phyloP scores from a whole-genome alignment of 2,329 filamentous ascomycete genomes.

The Colletotrichum lini region DNA sequence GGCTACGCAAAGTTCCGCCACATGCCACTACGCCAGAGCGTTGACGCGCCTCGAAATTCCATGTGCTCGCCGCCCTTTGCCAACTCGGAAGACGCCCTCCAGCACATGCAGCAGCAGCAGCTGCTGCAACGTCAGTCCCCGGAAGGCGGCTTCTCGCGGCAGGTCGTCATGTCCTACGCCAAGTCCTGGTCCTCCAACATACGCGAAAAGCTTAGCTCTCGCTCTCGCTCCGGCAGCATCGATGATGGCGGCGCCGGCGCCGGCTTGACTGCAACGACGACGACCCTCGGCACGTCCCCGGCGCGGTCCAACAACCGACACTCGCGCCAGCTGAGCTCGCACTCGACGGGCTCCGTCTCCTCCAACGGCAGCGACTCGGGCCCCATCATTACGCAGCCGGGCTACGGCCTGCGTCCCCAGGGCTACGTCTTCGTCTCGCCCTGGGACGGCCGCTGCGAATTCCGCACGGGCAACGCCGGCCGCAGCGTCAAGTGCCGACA shows the following conservation, averaged over 20 bases:
- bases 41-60: constrained; percentile 47
- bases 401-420: constrained; percentile 66
- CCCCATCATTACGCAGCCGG: constrained; percentile 57
- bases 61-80: constrained; percentile 30
- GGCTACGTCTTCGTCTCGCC: constrained; percentile 87
- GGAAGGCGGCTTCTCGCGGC: constrained; percentile 62
- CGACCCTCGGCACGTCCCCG: constrained; percentile 9
- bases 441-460: constrained; percentile 91
- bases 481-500: constrained; percentile 83
- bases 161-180: constrained; percentile 71
- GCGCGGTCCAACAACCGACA: constrained; percentile 28
- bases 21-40: constrained; percentile 58
- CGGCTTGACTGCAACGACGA: too few species aligned
- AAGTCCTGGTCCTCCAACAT: constrained; percentile 65
- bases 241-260: constrained; percentile 25
- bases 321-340: constrained; percentile 37
- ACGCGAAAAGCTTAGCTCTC: constrained; percentile 60
- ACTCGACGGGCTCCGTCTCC: constrained; percentile 35
- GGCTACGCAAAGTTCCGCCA: constrained; percentile 72
- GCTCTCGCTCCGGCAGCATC: constrained; percentile 44
- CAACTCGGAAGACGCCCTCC: constrained; percentile 37
- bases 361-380: constrained; percentile 45
- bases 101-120: constrained; percentile 32
- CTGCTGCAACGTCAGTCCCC: constrained; percentile 11
- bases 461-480: constrained; percentile 83